These are phyloP conservation scores for Lactarius deliciosus DNA, from an alignment of 768 basidiomycete species.

Conservation along the genomic window DNA sequence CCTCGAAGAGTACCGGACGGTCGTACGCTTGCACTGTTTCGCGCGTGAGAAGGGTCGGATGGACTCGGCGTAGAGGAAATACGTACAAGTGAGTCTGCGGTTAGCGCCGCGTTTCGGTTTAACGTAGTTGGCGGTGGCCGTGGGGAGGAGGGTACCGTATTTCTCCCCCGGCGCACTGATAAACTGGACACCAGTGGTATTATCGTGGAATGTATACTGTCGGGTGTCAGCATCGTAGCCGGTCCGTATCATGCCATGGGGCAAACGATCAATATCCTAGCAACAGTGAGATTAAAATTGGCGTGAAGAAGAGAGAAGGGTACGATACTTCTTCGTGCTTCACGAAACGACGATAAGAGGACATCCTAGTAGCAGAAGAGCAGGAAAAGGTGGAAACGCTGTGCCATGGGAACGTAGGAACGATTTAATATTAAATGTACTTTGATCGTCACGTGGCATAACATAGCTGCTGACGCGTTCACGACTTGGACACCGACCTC, in stretches of 20 bases:
- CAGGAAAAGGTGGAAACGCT: not conserved
- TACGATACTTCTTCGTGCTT: slow-evolving; percentile 11
- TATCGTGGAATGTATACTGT: slow-evolving; percentile 27
- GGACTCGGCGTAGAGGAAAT: not conserved
- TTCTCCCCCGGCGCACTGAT: slow-evolving; percentile 20
- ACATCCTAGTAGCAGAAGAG: slow-evolving; percentile 1
- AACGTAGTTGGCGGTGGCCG: slow-evolving; percentile 6
- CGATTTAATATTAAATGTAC: not conserved
- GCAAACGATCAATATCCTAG: slow-evolving; percentile 23
- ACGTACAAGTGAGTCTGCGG: slow-evolving; percentile 18
- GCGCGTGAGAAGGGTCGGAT: not conserved
- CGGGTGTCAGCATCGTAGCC: slow-evolving; percentile 24
- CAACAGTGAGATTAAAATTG: not conserved
- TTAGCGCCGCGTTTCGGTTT: slow-evolving; percentile 11
- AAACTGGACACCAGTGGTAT: not conserved
- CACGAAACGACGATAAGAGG: slow-evolving; percentile 10
- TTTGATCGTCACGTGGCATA: not conserved
- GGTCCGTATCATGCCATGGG: slow-evolving; percentile 21
- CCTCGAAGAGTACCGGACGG: slow-evolving; percentile 22
- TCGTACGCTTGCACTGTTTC: slow-evolving; percentile 22
- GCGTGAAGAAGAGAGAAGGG: not conserved
- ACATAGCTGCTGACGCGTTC: slow-evolving; percentile 10
- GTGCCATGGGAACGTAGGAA: not conserved
- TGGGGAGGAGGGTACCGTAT: slow-evolving; percentile 26
- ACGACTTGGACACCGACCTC: not conserved